Percentiles rank a stretch among this genome's conserved stretches.
Evolutionary conservation across 2,329 filamentous ascomycete species (phyloP).

Genomic region (Epichloe sp.): DNA sequence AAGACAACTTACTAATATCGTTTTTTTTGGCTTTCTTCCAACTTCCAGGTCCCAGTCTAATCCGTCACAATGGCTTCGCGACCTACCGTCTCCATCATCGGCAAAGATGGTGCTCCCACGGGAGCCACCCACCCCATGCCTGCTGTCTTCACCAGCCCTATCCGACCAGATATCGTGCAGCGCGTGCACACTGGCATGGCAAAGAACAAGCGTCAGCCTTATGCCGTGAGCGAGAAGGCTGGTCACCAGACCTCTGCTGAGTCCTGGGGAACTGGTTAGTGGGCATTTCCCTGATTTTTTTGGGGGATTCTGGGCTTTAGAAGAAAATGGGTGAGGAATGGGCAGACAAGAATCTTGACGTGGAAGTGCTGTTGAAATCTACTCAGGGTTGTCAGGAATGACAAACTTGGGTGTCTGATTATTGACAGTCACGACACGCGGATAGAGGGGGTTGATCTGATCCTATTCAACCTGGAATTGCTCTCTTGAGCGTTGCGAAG

Average conservation of each 20-base stretch:
- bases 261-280: constrained; percentile 98
- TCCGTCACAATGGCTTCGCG: constrained; percentile 72
- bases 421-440: neutral
- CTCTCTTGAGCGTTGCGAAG: neutral
- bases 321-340: neutral
- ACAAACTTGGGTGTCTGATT: neutral
- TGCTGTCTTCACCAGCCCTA: constrained; percentile 92
- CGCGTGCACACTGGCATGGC: constrained; percentile 98
- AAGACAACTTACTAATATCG: neutral
- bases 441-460: neutral
- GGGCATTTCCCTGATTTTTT: neutral
- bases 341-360: neutral
- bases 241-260: constrained; percentile 99
- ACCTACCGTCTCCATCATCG: constrained; percentile 95
- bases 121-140: constrained; percentile 85
- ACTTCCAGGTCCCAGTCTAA: constrained; percentile 14
- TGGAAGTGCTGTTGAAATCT: neutral
- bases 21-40: neutral
- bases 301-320: neutral
- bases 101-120: constrained; percentile 87
- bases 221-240: constrained; percentile 99
- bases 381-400: neutral
- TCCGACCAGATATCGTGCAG: constrained; percentile 98
- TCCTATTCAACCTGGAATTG: neutral
- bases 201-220: constrained; percentile 99